Evolutionary conservation across 352 stramenopile species (phyloP).

Genomic region (Pythium biforme): DNA sequence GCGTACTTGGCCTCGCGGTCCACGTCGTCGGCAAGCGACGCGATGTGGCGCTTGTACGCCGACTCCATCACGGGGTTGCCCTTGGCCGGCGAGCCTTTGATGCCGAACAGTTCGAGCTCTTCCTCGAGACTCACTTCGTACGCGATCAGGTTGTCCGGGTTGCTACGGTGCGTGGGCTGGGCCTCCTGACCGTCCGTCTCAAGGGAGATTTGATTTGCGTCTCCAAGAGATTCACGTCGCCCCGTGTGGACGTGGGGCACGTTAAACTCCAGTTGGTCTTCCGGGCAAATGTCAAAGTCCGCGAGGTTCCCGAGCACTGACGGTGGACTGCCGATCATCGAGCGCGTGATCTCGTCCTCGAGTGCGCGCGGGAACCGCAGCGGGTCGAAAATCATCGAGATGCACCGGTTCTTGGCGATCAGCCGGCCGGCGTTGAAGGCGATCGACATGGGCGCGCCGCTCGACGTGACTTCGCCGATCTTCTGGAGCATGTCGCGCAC

Average conservation of each 20-base stretch:
- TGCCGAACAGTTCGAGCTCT: constrained; percentile 52
- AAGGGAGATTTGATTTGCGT: constrained; percentile 25
- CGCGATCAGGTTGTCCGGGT: constrained; percentile 54
- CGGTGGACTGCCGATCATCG: constrained; percentile 45
- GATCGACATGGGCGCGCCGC: constrained; percentile 56
- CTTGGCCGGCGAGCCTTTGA: constrained; percentile 36
- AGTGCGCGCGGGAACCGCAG: constrained; percentile 56
- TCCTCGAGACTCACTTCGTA: constrained; percentile 47
- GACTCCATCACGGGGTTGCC: constrained; percentile 54
- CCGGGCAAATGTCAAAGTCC: constrained; percentile 57
- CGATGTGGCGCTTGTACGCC: constrained; percentile 60
- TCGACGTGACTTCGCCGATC: constrained; percentile 60
- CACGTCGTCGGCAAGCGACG: constrained; percentile 47
- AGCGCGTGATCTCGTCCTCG: constrained; percentile 58
- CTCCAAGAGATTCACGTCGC: constrained; percentile 4
- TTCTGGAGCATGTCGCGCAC: constrained; percentile 73
- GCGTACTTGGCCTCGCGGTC: constrained; percentile 59
- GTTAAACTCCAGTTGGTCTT: constrained; percentile 40
- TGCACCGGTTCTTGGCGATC: constrained; percentile 72
- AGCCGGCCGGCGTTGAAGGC: constrained; percentile 64
- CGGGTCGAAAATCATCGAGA: constrained; percentile 72
- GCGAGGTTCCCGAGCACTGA: constrained; percentile 48
- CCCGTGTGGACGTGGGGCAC: neutral
- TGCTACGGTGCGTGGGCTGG: constrained; percentile 42
- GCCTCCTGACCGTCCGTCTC: constrained; percentile 38